phyloP scores from a whole-genome alignment of 805 yeast species.

The Saturnispora hagleri region DNA sequence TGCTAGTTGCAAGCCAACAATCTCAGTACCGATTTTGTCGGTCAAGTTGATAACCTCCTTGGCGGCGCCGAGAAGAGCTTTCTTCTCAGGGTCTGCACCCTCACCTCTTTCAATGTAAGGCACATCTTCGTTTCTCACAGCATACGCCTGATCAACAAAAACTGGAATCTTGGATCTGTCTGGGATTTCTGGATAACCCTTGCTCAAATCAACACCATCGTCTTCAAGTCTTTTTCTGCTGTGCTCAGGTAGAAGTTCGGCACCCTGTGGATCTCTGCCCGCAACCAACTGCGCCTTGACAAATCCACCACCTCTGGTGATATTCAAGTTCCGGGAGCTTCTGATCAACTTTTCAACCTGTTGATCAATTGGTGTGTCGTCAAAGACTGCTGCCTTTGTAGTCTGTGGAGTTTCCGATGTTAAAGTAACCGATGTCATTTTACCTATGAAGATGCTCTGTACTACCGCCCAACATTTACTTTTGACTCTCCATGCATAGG shows the following conservation, averaged over 20 bases:
- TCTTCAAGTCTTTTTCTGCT: conserved; percentile 27
- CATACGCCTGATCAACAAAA: conserved; percentile 34
- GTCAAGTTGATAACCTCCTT: conserved; percentile 35
- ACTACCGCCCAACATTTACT: fast-evolving
- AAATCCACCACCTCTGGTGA: conserved; percentile 4
- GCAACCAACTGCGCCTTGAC: background rate
- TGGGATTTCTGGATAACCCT: conserved; percentile 35
- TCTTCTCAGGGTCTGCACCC: conserved; percentile 34
- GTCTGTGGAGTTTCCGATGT: background rate
- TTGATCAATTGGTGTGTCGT: conserved; percentile 12
- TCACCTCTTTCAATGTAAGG: conserved; percentile 28
- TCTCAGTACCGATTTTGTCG: conserved; percentile 40
- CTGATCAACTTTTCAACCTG: conserved; percentile 13
- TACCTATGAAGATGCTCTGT: background rate
- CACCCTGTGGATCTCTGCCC: conserved; percentile 16
- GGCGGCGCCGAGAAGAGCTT: conserved; percentile 33
- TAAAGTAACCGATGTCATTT: background rate
- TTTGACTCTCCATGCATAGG: background rate
- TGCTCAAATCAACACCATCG: conserved; percentile 28
- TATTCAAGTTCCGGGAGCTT: conserved; percentile 5
- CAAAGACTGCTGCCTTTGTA: conserved; percentile 1
- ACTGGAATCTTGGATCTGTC: conserved; percentile 26
- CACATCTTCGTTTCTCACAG: conserved; percentile 27
- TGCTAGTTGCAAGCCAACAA: conserved; percentile 37
- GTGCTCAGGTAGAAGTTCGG: conserved; percentile 21